phyloP scores from a whole-genome alignment of 805 yeast genomes.

The Candida coleopterorum region DNA sequence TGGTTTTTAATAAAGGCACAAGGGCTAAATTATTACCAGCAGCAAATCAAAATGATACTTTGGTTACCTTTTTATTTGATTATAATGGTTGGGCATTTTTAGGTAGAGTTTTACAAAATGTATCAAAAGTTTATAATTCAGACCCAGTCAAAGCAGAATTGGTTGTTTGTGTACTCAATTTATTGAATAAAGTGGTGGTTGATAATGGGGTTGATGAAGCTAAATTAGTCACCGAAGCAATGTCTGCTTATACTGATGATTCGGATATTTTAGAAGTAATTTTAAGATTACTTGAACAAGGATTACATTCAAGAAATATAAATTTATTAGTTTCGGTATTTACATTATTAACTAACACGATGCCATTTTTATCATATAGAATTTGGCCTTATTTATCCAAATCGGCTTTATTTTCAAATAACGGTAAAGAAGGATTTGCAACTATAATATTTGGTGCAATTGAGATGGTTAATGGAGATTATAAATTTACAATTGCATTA shows the following conservation, averaged over 20 bases:
- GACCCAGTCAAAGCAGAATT: conserved; percentile 36
- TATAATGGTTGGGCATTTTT: conserved; percentile 86
- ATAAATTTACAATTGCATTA: conserved; percentile 56
- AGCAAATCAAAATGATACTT: conserved; percentile 23
- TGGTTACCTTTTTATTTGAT: conserved; percentile 64
- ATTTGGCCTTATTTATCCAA: conserved; percentile 77
- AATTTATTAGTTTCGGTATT: conserved; percentile 42
- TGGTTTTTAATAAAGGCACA: conserved; percentile 47
- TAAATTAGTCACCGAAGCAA: conserved; percentile 30
- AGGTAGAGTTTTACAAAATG: conserved; percentile 72
- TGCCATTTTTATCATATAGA: conserved; percentile 50
- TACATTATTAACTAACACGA: conserved; percentile 45
- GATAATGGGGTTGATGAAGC: conserved; percentile 30
- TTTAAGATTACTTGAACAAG: conserved; percentile 63
- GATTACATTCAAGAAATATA: conserved; percentile 52
- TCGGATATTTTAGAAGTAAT: conserved; percentile 60
- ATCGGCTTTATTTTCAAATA: conserved; percentile 58
- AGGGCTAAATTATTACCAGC: conserved; percentile 67
- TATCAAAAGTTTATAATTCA: conserved; percentile 39
- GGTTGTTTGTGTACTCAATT: conserved; percentile 45
- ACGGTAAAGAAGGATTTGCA: conserved; percentile 60
- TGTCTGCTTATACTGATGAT: conserved; percentile 46
- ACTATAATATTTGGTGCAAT: conserved; percentile 60
- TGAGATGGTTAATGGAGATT: conserved; percentile 68
- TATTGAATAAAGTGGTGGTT: conserved; percentile 45